These are phyloP conservation scores for Notholithocarpus densiflorus DNA, from an alignment of 306 rosid species.

Conservation along the genomic window DNA sequence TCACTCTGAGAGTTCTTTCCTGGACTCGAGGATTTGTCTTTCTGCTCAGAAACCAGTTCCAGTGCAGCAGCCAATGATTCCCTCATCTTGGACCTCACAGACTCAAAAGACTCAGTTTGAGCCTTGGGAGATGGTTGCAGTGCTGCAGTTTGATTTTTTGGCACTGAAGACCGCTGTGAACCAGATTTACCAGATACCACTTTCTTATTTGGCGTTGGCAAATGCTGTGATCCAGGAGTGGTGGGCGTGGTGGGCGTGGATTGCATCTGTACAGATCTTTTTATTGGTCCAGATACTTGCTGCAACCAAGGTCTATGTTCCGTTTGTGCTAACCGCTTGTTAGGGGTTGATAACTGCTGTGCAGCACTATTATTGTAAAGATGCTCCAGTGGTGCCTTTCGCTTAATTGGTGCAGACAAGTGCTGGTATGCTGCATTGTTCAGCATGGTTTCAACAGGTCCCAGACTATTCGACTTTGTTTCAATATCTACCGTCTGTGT, in stretches of 20 bases:
- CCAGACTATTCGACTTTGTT: conserved; percentile 16
- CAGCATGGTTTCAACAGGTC: conserved; percentile 36
- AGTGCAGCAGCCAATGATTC: conserved; percentile 79
- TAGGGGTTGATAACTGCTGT: conserved; percentile 35
- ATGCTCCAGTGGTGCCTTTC: conserved; percentile 58
- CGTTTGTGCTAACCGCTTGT: conserved; percentile 51
- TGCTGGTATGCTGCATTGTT: conserved; percentile 35
- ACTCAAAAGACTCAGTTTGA: conserved; percentile 68
- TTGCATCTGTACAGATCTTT: conserved; percentile 38
- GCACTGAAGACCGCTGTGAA: conserved; percentile 48
- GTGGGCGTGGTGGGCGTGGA: conserved; percentile 29
- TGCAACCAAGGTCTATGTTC: conserved; percentile 80
- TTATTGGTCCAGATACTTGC: conserved; percentile 44
- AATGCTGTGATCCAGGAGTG: conserved; percentile 36
- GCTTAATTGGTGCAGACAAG: conserved; percentile 49
- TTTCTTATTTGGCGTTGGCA: conserved; percentile 46
- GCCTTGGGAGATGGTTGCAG: conserved; percentile 48
- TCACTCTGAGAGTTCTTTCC: conserved; percentile 32
- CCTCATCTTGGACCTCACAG: conserved; percentile 95
- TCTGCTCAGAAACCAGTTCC: conserved; percentile 59
- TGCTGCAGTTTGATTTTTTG: conserved; percentile 48
- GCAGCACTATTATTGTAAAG: conserved; percentile 18
- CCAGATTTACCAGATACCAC: conserved; percentile 55
- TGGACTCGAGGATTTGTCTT: conserved; percentile 25
- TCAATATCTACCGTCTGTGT: conserved; percentile 44